Evolutionary conservation across 768 basidiomycete species (phyloP).

Genomic region (Tremella yokohamensis): DNA sequence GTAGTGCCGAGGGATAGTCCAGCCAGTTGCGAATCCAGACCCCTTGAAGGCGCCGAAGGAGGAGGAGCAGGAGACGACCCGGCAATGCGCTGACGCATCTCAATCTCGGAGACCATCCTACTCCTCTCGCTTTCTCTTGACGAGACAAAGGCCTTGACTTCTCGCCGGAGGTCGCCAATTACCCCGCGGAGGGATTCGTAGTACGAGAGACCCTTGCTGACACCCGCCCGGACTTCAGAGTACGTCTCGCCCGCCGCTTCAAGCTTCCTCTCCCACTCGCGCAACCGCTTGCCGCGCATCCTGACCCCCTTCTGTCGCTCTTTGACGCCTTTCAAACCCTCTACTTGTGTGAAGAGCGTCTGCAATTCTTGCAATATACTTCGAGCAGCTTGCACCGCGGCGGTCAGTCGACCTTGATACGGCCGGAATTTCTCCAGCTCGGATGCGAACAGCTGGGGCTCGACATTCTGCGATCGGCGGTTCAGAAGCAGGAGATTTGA

Average conservation of each 20-base stretch:
- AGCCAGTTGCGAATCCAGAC: constrained; percentile 32
- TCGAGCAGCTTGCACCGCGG: constrained; percentile 75
- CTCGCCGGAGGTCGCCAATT: constrained; percentile 59
- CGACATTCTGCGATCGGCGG: constrained; percentile 74
- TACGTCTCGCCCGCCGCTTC: constrained; percentile 75
- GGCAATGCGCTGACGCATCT: constrained; percentile 66
- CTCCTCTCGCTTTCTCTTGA: constrained; percentile 69
- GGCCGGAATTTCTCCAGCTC: constrained; percentile 95
- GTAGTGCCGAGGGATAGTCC: constrained; percentile 24
- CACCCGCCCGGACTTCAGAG: constrained; percentile 77
- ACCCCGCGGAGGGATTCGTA: constrained; percentile 75
- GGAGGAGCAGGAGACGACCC: constrained; percentile 42
- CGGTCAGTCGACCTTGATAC: constrained; percentile 74
- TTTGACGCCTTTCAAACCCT: constrained; percentile 69
- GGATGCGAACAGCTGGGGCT: constrained; percentile 81
- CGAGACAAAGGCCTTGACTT: constrained; percentile 63
- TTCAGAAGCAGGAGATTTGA: constrained; percentile 90
- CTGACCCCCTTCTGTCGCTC: constrained; percentile 75
- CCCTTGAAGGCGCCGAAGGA: constrained; percentile 25
- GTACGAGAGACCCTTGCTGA: constrained; percentile 84
- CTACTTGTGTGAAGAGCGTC: constrained; percentile 68
- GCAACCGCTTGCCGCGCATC: constrained; percentile 72
- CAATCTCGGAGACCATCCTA: constrained; percentile 63
- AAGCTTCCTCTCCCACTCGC: constrained; percentile 69
- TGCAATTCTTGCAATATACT: constrained; percentile 69